A percentile compares a stretch with the other conserved stretches of the same genome.
phyloP scores from a whole-genome alignment of 768 basidiomycete genomes.

The Baorangia bicolor region DNA sequence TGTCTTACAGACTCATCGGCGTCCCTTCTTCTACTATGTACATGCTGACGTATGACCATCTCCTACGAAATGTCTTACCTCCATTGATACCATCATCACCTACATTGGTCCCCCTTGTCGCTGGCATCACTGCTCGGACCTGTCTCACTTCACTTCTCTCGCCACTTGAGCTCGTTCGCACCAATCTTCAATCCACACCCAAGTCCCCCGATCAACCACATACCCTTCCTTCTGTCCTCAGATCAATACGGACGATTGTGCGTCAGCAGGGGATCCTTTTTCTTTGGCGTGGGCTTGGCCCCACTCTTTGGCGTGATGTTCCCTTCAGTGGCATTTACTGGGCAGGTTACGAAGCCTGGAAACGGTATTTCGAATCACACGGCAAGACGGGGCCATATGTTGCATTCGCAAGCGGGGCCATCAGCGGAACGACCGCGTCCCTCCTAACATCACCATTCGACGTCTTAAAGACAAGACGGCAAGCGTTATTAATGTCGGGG shows the following conservation, averaged over 20 bases:
- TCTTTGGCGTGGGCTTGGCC: conserved; percentile 88
- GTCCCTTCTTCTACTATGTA: conserved; percentile 92
- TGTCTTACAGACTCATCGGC: conserved; percentile 65
- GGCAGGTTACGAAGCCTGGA: conserved; percentile 90
- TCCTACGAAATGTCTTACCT: conserved; percentile 63
- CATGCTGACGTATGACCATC: conserved; percentile 94
- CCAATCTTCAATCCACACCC: conserved; percentile 89
- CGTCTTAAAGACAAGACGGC: conserved; percentile 92
- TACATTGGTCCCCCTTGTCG: conserved; percentile 64
- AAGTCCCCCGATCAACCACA: conserved; percentile 65
- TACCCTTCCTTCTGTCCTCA: conserved; percentile 72
- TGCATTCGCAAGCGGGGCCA: conserved; percentile 87
- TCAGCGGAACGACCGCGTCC: conserved; percentile 84
- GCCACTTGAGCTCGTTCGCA: conserved; percentile 90
- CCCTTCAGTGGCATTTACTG: conserved; percentile 98
- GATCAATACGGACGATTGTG: conserved; percentile 59
- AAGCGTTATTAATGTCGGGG: conserved; percentile 72
- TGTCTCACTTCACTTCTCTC: conserved; percentile 76
- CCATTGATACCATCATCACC: conserved; percentile 52
- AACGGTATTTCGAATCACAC: conserved; percentile 53
- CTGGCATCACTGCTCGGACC: conserved; percentile 82
- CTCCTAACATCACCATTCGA: conserved; percentile 94
- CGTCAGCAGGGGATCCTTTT: conserved; percentile 61
- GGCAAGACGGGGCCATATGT: conserved; percentile 61
- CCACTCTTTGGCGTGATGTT: conserved; percentile 95